Percentiles rank a stretch among this genome's conserved stretches.
phyloP scores from a whole-genome alignment of 1,139 yeast genomes.

The Suhomyces bolitotheri region DNA sequence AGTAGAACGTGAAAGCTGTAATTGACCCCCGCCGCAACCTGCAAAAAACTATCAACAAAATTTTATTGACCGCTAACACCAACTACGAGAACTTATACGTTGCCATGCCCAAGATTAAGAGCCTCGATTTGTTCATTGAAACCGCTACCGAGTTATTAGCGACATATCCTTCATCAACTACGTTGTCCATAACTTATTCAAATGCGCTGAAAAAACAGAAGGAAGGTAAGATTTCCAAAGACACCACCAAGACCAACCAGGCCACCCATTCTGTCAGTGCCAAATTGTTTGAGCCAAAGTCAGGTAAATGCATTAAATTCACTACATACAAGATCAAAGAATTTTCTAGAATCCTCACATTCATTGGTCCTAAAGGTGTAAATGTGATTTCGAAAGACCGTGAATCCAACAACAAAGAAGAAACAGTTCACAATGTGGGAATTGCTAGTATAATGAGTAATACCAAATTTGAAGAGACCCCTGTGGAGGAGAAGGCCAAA shows the following conservation, averaged over 20 bases:
- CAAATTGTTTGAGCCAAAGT: slow-evolving; percentile 69
- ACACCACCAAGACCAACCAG: slow-evolving; percentile 20
- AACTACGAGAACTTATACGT: too few species aligned
- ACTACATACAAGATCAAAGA: slow-evolving; percentile 71
- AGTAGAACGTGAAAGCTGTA: too few species aligned
- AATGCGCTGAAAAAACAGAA: slow-evolving; percentile 30
- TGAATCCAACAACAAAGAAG: slow-evolving; percentile 12
- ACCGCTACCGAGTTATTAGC: slow-evolving; percentile 34
- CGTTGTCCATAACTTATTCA: slow-evolving; percentile 41
- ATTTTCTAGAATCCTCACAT: slow-evolving; percentile 72
- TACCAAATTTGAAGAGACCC: slow-evolving; percentile 31
- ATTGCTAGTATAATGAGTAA: slow-evolving; percentile 46
- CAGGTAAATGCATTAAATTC: slow-evolving; percentile 66
- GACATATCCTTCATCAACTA: slow-evolving; percentile 41
- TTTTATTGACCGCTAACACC: too few species aligned
- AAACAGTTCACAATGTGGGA: slow-evolving; percentile 31
- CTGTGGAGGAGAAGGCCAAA: slow-evolving; percentile 10
- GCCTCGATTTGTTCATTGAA: slow-evolving; percentile 39
- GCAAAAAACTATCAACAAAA: slow-evolving; percentile 7
- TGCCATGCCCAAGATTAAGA: slow-evolving; percentile 14
- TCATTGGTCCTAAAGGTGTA: slow-evolving; percentile 85
- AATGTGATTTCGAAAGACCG: slow-evolving; percentile 29
- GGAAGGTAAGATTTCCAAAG: slow-evolving; percentile 23
- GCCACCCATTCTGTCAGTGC: slow-evolving; percentile 50
- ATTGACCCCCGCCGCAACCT: too few species aligned